Percentiles rank a stretch among this genome's conserved stretches.
These are phyloP conservation scores for Leishmania amazonensis DNA, from an alignment of 208 protist species.

Conservation along the genomic window DNA sequence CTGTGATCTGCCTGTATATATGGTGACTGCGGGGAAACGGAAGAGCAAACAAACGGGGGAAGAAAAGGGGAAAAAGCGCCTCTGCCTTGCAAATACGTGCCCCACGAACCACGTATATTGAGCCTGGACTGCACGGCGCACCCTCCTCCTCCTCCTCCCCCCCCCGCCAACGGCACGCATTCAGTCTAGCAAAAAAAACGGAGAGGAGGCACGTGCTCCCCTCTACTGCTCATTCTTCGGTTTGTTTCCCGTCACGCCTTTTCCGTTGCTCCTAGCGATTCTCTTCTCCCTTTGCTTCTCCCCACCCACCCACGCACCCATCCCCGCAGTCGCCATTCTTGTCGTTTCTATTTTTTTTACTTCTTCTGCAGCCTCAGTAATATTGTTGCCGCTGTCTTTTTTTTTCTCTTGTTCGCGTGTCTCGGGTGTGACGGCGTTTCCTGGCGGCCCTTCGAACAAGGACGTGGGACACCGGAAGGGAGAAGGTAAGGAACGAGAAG, in stretches of 20 bases:
- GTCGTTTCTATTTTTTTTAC: not conserved
- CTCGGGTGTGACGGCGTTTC: not conserved
- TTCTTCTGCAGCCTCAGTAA: not conserved
- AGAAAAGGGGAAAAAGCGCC: not conserved
- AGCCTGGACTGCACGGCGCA: not conserved
- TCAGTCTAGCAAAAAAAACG: not conserved
- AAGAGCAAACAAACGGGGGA: too few species aligned
- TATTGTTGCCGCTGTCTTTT: not conserved
- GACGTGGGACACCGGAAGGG: not conserved
- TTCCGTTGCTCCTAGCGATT: not conserved
- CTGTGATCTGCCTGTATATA: not conserved
- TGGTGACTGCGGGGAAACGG: not conserved
- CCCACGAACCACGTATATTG: conserved; percentile 7
- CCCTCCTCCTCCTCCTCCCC: not conserved
- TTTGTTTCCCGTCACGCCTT: not conserved
- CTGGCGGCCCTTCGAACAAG: not conserved
- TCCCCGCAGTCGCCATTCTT: not conserved
- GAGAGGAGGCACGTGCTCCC: not conserved
- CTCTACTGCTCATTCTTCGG: not conserved
- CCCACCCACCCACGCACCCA: not conserved
- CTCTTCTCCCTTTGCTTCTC: not conserved
- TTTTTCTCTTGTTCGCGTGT: not conserved
- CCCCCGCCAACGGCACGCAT: not conserved
- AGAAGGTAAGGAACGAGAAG: not conserved
- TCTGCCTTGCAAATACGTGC: not conserved